A percentile compares a stretch with the other conserved stretches of the same genome.
Conservation (phyloP, 495 filamentous ascomycete genomes). For the Penicillium fimorum region DNA sequence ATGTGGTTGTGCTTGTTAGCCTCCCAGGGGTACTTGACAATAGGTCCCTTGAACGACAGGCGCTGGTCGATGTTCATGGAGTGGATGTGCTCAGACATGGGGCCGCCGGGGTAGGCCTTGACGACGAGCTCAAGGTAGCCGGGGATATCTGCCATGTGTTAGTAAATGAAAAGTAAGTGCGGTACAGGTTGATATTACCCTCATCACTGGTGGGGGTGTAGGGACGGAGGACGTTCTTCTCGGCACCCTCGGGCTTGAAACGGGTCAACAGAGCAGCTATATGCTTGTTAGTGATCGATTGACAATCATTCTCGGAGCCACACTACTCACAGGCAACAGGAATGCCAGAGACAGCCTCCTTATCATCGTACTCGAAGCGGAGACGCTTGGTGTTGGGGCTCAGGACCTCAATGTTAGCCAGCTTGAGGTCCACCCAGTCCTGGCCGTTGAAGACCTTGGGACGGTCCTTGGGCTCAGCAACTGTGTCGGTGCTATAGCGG, state of each 20-base stretch:
- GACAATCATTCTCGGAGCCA: background rate
- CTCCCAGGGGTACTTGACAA: constrained; percentile 90
- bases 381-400: constrained; percentile 90
- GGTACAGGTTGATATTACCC: constrained; percentile 45
- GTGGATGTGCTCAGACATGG: constrained; percentile 89
- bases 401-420: constrained; percentile 72
- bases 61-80: constrained; percentile 73
- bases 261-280: constrained; percentile 79
- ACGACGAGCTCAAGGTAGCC: constrained; percentile 87
- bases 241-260: constrained; percentile 71
- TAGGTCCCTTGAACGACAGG: constrained; percentile 88
- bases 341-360: constrained; percentile 79
- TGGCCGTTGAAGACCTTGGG: constrained; percentile 72
- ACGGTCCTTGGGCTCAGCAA: constrained; percentile 39
- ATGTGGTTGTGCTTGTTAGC: constrained; percentile 95
- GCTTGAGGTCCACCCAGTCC: constrained; percentile 76
- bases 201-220: constrained; percentile 92
- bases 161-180: background rate
- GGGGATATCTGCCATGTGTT: constrained; percentile 50
- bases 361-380: constrained; percentile 79
- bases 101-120: constrained; percentile 84
- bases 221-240: constrained; percentile 82
- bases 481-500: constrained; percentile 38
- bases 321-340: constrained; percentile 63
- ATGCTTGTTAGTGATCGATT: constrained; percentile 11